Percentiles rank a stretch among this genome's conserved stretches.
Evolutionary conservation across 495 filamentous ascomycete species (phyloP).

Genomic region (Polyplosphaeria fusca): DNA sequence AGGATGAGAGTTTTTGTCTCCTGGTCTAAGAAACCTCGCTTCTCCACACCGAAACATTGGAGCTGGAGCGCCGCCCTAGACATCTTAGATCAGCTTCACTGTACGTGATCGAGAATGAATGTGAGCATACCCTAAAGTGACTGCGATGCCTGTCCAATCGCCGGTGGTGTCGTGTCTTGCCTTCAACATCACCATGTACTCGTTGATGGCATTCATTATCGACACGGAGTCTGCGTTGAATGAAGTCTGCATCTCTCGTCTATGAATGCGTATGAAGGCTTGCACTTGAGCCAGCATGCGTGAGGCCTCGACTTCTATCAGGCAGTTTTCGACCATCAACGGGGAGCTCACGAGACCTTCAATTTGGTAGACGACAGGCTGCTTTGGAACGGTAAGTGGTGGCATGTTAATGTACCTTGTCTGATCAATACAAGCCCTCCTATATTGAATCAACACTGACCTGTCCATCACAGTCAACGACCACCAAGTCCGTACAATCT

Average conservation of each 20-base stretch:
- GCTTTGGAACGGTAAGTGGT: background rate
- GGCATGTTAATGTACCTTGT: slow-evolving; percentile 16
- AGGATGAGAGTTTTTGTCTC: background rate
- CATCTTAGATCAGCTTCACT: background rate
- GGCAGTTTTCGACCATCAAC: background rate
- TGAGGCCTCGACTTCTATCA: slow-evolving; percentile 5
- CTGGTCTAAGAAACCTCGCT: background rate
- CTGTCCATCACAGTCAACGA: background rate
- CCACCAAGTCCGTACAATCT: slow-evolving; percentile 9
- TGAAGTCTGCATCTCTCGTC: background rate
- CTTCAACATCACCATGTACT: background rate
- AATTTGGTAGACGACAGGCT: background rate
- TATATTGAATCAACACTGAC: too few species aligned
- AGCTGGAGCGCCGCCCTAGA: slow-evolving; percentile 13
- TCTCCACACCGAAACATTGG: slow-evolving; percentile 2
- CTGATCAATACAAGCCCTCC: too few species aligned
- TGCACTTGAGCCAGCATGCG: background rate
- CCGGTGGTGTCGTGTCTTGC: background rate
- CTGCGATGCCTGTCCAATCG: background rate
- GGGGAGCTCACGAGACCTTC: background rate
- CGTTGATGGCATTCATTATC: background rate
- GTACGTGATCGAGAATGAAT: too few species aligned
- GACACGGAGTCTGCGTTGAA: background rate
- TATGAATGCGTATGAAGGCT: slow-evolving; percentile 4
- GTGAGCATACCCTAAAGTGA: background rate